Base-by-base conservation (phyloP, 805 yeast genomes). In the Cyberlindnera mycetangii region DNA sequence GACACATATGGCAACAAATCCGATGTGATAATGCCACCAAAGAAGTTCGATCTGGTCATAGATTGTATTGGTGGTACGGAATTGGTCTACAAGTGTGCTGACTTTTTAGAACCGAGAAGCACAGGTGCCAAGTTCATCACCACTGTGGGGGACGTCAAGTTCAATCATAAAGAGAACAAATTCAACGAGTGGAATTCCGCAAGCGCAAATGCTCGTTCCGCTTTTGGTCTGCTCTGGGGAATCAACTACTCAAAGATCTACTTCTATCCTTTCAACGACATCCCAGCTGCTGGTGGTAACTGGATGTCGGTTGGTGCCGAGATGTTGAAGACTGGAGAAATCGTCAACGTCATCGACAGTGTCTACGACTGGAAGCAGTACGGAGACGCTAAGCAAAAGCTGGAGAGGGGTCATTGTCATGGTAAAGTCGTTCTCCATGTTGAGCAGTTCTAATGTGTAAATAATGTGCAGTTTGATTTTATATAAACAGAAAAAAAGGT, bases 41-140 rank as follows among this genome's bases (percentile, higher is more conserved):
- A 44, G 14, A 71, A 75, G 52, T 87, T 79, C 56, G 86, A 84
- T 56, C 55, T 76, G 5, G 76, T 85, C n/a, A 56, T 84, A 11
- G 96, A 89, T 64, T 74, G 82, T 49, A 75, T 79, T 40, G 93
- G 96, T 32, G 85, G 85, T 34, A 69, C 70, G 37, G 78, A 76
- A 25, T 70, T 84, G 5, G 41, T 55, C 9, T 47, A 43, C 4
- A 66, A 74, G 31, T 67, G 78, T 20, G 54, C 62, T 9, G 53
- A 66, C 27, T 69, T 72, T 21, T 63, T 85, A 44, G 73, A 70
- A 48, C 58, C 70, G 9, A 57, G 62, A 17, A 51, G 66, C 27
- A 62, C 68, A 37, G 76, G 78, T 5, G 77, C 81, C 15, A 65
- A 71, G 32, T 85, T 75, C 55, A 64, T 76, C 8, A 75, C 86